A percentile compares a stretch with the other conserved stretches of the same genome.
Evolutionary conservation across 2,329 filamentous ascomycete species (phyloP).

Genomic region (Fusarium proliferatum): DNA sequence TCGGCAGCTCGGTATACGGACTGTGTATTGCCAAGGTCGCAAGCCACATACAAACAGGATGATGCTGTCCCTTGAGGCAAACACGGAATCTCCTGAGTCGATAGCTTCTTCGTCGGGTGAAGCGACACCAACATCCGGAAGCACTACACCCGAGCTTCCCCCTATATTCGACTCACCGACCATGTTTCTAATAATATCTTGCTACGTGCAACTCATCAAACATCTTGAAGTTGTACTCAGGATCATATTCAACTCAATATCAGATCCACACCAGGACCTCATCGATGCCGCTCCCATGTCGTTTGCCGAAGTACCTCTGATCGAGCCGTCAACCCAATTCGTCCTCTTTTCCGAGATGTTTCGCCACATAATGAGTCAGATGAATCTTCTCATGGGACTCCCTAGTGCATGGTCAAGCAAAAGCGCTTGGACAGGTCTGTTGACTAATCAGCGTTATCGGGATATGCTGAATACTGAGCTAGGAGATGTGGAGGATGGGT

Average conservation of each 20-base stretch:
- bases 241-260: slow-evolving; percentile 33
- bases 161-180: slow-evolving; percentile 42
- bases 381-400: slow-evolving; percentile 44
- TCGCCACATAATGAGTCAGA: slow-evolving; percentile 41
- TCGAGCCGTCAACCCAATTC: slow-evolving; percentile 44
- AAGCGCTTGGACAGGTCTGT: slow-evolving; percentile 43
- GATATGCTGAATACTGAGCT: slow-evolving; percentile 45
- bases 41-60: slow-evolving; percentile 11
- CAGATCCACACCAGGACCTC: slow-evolving; percentile 17
- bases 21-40: slow-evolving; percentile 3
- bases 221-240: slow-evolving; percentile 42
- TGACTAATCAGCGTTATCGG: slow-evolving; percentile 32
- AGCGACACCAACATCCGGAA: not conserved
- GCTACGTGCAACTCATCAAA: slow-evolving; percentile 44
- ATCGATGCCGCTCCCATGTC: slow-evolving; percentile 34
- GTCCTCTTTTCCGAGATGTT: slow-evolving; percentile 45
- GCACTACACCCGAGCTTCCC: slow-evolving; percentile 4
- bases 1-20: slow-evolving; percentile 34
- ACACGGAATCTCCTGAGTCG: slow-evolving; percentile 3
- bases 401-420: slow-evolving; percentile 37
- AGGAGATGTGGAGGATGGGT: slow-evolving; percentile 36
- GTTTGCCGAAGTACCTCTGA: slow-evolving; percentile 41
- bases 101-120: slow-evolving; percentile 4
- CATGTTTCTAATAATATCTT: slow-evolving; percentile 47
- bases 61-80: slow-evolving; percentile 3